phyloP scores from a whole-genome alignment of 306 rosid species.

The Benincasa hispida region DNA sequence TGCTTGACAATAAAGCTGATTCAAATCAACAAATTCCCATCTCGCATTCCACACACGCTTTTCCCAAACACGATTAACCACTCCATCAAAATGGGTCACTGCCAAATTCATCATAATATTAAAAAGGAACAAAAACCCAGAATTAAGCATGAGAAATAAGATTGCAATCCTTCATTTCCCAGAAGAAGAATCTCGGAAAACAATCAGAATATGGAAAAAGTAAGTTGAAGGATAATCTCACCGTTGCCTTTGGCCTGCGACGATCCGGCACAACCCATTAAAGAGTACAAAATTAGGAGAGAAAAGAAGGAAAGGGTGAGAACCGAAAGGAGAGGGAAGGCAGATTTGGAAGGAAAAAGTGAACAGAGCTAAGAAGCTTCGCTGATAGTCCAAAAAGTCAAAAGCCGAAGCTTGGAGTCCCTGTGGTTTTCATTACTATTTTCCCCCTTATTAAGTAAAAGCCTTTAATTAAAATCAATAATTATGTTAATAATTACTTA shows the following conservation, averaged over 20 bases:
- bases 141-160: not conserved
- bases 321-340: not conserved
- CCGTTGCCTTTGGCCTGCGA: conserved; percentile 75
- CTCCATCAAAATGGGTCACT: not conserved
- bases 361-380: not conserved
- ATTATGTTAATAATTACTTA: not conserved
- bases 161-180: not conserved
- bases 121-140: not conserved
- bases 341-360: not conserved
- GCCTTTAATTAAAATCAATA: not conserved
- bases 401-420: not conserved
- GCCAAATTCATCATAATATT: not conserved
- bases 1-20: not conserved
- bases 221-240: conserved; percentile 17
- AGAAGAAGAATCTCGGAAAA: not conserved
- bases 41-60: not conserved
- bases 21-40: not conserved
- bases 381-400: conserved; percentile 1
- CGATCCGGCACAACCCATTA: conserved; percentile 93
- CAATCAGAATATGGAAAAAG: conserved; percentile 1
- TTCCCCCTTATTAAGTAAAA: not conserved
- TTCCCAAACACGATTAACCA: not conserved
- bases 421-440: not conserved
- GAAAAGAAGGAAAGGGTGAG: not conserved
- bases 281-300: not conserved